These are phyloP conservation scores for Anthostomella pinea DNA, from an alignment of 2,329 filamentous ascomycete species.

Conservation along the genomic window DNA sequence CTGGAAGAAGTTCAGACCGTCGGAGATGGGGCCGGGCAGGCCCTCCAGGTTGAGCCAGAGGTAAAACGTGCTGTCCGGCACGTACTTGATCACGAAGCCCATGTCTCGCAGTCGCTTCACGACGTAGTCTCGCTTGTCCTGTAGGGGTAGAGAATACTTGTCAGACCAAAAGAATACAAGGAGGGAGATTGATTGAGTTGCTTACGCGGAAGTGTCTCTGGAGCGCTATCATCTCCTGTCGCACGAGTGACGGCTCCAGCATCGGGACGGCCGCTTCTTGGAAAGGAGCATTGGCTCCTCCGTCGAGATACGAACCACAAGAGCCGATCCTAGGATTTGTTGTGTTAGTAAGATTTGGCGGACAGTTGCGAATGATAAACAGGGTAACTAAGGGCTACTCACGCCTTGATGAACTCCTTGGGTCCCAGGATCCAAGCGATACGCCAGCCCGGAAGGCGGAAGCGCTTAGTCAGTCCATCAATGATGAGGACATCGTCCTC, in stretches of 20 bases:
- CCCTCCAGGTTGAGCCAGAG: constrained; percentile 69
- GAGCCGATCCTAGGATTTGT: constrained; percentile 62
- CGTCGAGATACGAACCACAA: constrained; percentile 91
- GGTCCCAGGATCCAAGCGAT: constrained; percentile 95
- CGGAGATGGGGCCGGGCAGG: constrained; percentile 77
- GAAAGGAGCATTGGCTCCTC: constrained; percentile 91
- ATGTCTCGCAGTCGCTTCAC: constrained; percentile 76
- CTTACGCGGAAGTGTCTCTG: constrained; percentile 77
- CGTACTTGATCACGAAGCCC: constrained; percentile 80
- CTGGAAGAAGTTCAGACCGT: constrained; percentile 96
- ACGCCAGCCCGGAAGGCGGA: constrained; percentile 92
- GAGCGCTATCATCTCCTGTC: constrained; percentile 82
- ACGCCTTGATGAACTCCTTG: constrained; percentile 92
- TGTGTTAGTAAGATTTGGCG: constrained; percentile 7
- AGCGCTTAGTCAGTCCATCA: constrained; percentile 93
- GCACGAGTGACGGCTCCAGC: constrained; percentile 82
- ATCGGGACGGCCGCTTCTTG: constrained; percentile 90
- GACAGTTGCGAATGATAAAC: no score
- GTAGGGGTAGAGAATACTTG: constrained; percentile 3
- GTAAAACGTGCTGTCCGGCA: constrained; percentile 93
- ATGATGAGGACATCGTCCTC: constrained; percentile 91
- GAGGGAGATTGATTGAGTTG: no score
- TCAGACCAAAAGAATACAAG: no score
- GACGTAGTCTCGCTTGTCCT: constrained; percentile 89
- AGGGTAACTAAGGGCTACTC: constrained; percentile 23